A percentile compares a stretch with the other conserved stretches of the same genome.
phyloP scores from a whole-genome alignment of 2,329 filamentous ascomycete species.

The Penicillium capsulatum region DNA sequence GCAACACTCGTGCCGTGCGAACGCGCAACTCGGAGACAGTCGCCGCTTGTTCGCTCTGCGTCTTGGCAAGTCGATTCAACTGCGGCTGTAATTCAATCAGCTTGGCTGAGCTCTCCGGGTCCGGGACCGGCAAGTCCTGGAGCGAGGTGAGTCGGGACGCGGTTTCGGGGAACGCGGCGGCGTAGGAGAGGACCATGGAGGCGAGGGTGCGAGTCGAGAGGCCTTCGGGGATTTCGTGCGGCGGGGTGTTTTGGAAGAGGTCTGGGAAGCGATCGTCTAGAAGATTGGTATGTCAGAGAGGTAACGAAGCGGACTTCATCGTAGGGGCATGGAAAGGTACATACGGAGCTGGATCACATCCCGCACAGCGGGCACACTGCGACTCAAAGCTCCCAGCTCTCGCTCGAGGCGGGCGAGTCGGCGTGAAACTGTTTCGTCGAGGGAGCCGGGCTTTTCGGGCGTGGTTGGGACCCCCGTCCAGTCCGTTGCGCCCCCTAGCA shows the following conservation, averaged over 20 bases:
- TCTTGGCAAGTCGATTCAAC: conserved; percentile 33
- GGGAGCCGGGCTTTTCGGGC: conserved; percentile 31
- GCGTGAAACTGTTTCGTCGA: conserved; percentile 39
- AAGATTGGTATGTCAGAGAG: conserved; percentile 1
- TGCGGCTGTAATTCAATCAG: conserved; percentile 43
- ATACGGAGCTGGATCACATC: conserved; percentile 44
- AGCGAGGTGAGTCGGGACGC: conserved; percentile 47
- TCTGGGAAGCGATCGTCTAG: conserved; percentile 41
- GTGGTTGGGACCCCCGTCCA: conserved; percentile 39
- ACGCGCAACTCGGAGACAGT: conserved; percentile 41
- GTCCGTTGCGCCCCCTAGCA: conserved; percentile 41
- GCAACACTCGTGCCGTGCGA: conserved; percentile 50
- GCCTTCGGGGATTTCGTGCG: conserved; percentile 33
- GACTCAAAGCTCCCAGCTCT: conserved; percentile 37
- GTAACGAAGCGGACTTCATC: not conserved
- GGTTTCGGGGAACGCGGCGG: conserved; percentile 45
- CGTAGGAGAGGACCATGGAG: conserved; percentile 44
- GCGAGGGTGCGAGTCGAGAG: conserved; percentile 37
- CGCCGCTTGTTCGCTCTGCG: conserved; percentile 38
- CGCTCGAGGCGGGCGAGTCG: conserved; percentile 38
- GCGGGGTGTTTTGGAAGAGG: conserved; percentile 37
- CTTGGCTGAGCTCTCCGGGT: conserved; percentile 39
- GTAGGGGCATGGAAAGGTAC: conserved; percentile 7
- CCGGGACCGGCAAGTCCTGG: conserved; percentile 45
- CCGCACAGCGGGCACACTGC: conserved; percentile 36